A percentile compares a stretch with the other conserved stretches of the same genome.
Conservation (phyloP, 257 asterid species). For the Penstemon eatonii region DNA sequence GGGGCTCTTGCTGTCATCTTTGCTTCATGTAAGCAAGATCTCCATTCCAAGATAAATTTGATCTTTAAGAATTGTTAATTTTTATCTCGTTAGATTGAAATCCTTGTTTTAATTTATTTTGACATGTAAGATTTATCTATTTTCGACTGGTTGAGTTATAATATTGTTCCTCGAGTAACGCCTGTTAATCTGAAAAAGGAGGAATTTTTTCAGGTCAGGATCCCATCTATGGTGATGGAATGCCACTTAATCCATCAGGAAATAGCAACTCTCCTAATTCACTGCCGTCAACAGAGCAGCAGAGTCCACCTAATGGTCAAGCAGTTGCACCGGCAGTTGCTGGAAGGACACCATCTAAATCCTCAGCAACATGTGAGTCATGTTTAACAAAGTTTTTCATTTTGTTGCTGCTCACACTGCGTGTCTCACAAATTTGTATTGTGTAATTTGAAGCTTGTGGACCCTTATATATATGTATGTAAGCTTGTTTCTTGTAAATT, state of each 20-base stretch:
- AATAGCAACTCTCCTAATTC: constrained; percentile 55
- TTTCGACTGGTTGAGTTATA: not conserved
- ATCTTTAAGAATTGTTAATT: not conserved
- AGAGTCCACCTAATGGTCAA: constrained; percentile 50
- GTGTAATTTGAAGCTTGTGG: not conserved
- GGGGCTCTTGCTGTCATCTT: not conserved
- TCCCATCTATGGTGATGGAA: constrained; percentile 36
- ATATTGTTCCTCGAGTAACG: not conserved
- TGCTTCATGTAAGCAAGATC: not conserved
- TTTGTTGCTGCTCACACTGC: constrained; percentile 37
- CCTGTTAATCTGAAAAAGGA: constrained; percentile 15
- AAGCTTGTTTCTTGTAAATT: constrained; percentile 41
- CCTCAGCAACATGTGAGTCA: constrained; percentile 42
- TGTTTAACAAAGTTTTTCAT: constrained; percentile 36
- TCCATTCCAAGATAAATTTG: not conserved
- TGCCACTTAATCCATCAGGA: constrained; percentile 49
- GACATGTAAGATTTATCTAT: not conserved
- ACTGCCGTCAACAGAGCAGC: constrained; percentile 71
- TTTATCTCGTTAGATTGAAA: too few relatives aligned
- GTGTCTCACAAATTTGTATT: constrained; percentile 30
- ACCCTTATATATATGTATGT: not conserved
- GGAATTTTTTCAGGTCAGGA: constrained; percentile 54
- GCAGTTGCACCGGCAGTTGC: constrained; percentile 75
- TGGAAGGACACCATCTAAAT: constrained; percentile 56
- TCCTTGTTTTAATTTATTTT: too few relatives aligned